These are phyloP conservation scores for Saccharomycopsis synnaedendra DNA, from an alignment of 805 yeast species.

Conservation along the genomic window DNA sequence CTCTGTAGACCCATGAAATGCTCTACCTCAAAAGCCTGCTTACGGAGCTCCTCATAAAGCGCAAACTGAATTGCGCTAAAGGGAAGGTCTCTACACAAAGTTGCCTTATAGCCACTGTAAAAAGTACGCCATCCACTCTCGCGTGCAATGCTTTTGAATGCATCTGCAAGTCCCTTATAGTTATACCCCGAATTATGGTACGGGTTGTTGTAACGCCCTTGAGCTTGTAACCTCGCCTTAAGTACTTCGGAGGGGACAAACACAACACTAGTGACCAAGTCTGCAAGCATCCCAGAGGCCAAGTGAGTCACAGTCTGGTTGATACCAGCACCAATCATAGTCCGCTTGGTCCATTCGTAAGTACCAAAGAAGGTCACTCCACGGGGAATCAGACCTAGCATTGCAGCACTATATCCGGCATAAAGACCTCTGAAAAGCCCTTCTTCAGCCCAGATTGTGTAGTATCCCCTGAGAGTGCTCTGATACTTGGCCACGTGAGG, in stretches of 20 bases:
- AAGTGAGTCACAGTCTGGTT: conserved; percentile 77
- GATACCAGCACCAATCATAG: conserved; percentile 46
- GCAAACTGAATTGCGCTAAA: conserved; percentile 95
- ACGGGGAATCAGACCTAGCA: conserved; percentile 86
- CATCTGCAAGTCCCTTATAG: conserved; percentile 61
- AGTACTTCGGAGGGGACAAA: conserved; percentile 95
- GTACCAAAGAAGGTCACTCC: conserved; percentile 89
- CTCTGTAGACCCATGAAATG: conserved; percentile 30
- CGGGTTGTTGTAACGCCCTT: conserved; percentile 77
- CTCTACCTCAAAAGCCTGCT: conserved; percentile 38
- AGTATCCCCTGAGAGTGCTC: conserved; percentile 66
- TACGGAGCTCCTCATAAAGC: conserved; percentile 77
- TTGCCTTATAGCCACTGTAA: conserved; percentile 89
- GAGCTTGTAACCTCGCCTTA: conserved; percentile 86
- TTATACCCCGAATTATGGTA: conserved; percentile 77
- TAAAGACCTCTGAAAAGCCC: conserved; percentile 79
- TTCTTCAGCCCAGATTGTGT: conserved; percentile 66
- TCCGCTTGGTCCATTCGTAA: conserved; percentile 72
- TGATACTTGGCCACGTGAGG: conserved; percentile 53
- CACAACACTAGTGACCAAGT: conserved; percentile 72
- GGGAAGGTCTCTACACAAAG: conserved; percentile 85
- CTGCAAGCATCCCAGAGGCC: conserved; percentile 84
- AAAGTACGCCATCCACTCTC: conserved; percentile 68
- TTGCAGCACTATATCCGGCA: conserved; percentile 87
- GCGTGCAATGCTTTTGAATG: conserved; percentile 48